These are phyloP conservation scores for Cicer yamashitae DNA, from an alignment of 306 rosid species.

Conservation along the genomic window DNA sequence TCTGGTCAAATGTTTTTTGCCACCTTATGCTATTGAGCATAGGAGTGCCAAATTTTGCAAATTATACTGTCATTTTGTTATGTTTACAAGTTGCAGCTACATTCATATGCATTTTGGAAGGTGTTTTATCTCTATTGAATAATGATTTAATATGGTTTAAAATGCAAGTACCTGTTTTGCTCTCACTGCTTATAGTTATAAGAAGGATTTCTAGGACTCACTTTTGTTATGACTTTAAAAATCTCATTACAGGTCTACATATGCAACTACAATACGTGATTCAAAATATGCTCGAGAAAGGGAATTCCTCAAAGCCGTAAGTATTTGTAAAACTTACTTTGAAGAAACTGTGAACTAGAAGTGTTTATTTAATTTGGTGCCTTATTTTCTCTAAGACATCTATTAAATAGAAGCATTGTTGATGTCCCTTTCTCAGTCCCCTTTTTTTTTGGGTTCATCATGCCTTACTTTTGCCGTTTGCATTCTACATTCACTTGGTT, in stretches of 20 bases:
- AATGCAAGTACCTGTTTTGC: slow-evolving; percentile 21
- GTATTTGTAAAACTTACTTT: slow-evolving; percentile 44
- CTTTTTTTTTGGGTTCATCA: not conserved
- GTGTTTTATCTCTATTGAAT: not conserved
- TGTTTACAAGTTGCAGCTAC: not conserved
- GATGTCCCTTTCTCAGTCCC: slow-evolving; percentile 15
- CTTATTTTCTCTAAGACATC: slow-evolving; percentile 16
- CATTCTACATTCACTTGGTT: slow-evolving; percentile 14
- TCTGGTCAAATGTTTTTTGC: slow-evolving; percentile 11
- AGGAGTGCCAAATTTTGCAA: slow-evolving; percentile 16
- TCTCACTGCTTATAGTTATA: slow-evolving; percentile 22
- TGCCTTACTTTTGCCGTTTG: slow-evolving; percentile 15
- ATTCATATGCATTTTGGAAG: not conserved
- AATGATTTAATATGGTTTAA: slow-evolving; percentile 23
- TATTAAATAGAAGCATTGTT: slow-evolving; percentile 26
- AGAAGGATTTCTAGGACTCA: slow-evolving; percentile 10
- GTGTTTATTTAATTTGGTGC: slow-evolving; percentile 1
- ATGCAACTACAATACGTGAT: slow-evolving; percentile 93
- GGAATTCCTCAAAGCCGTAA: slow-evolving; percentile 92
- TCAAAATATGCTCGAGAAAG: slow-evolving; percentile 84
- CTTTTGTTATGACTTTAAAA: slow-evolving; percentile 27
- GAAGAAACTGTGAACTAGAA: slow-evolving; percentile 13
- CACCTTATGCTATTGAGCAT: slow-evolving; percentile 12
- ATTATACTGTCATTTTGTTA: slow-evolving; percentile 13
- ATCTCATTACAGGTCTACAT: slow-evolving; percentile 72